Base-by-base conservation (phyloP, 345 rosid genomes). In the Corymbia maculata region DNA sequence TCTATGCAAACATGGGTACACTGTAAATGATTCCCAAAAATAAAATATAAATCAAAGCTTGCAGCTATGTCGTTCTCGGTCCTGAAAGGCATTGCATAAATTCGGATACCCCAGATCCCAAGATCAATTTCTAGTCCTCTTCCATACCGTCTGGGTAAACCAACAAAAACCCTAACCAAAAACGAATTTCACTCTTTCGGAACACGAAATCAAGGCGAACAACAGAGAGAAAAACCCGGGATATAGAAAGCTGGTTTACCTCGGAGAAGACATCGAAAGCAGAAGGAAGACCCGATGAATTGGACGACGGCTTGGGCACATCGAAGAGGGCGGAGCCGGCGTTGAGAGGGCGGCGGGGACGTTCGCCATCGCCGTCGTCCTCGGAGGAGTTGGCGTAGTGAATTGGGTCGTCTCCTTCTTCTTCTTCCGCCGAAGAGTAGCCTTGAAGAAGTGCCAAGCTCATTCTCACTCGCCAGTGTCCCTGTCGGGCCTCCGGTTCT, bases 371-470 rank as follows among this genome's bases (percentile, higher is more conserved):
- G 5, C 88, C 92, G 7, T 92, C 93, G 85, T 90, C 96, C 49
- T 90, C 96, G 51, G 96, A 93, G 59, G 94, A 90, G 88, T 75
- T 85, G 5, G 30, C 85, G 68, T 8, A 26, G 9, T 91, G 89
- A 44, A 89, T 92, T 24, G 89, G 87, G 80, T 89, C 93, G 53
- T 79, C 90, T 32, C 91, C 92, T 50, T 92, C 95, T 86, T 96
- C 95, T 86, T 94, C 99, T 86, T 97, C 99, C 0, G 96, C 94
- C 21, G 99, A 98, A 86, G 98, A 96, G 87, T 98, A 98, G 87
- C 95, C 95, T 88, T 96, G 98, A 88, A 97, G 91, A 17, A 98
- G 97, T 52, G 94, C 87, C 91, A 98, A 91, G 93, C 99, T 98
- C 98, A 98, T 97, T 22, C 57, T 44, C 12, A 22, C 49, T 52